phyloP scores from a whole-genome alignment of 2,329 filamentous ascomycete species.

The Pyrenophora seminiperda region DNA sequence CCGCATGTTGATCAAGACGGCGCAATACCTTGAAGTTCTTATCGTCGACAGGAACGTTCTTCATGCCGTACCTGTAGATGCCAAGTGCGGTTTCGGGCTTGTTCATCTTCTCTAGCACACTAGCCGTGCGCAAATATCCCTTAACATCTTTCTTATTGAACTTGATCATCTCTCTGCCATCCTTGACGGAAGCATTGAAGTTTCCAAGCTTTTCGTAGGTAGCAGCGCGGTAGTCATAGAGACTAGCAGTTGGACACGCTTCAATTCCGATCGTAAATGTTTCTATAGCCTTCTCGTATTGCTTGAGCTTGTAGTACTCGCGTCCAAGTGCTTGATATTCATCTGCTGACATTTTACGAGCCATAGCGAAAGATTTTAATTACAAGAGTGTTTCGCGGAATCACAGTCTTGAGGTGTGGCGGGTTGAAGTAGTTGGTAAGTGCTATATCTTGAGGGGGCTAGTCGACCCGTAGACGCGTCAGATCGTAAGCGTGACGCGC shows the following conservation, averaged over 20 bases:
- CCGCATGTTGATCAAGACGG: not conserved
- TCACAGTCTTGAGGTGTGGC: too few species aligned
- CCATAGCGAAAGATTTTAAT: slow-evolving; percentile 23
- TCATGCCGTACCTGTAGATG: slow-evolving; percentile 64
- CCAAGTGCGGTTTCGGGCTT: slow-evolving; percentile 60
- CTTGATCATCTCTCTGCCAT: slow-evolving; percentile 63
- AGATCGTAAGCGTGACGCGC: too few species aligned
- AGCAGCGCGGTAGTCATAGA: slow-evolving; percentile 62
- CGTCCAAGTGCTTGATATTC: slow-evolving; percentile 46
- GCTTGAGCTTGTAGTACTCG: slow-evolving; percentile 44
- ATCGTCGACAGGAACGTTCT: slow-evolving; percentile 52
- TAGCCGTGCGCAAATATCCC: slow-evolving; percentile 63
- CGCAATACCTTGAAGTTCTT: slow-evolving; percentile 38
- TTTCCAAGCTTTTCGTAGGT: slow-evolving; percentile 60
- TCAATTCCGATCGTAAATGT: slow-evolving; percentile 44
- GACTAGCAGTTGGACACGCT: slow-evolving; percentile 30
- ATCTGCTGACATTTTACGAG: slow-evolving; percentile 37
- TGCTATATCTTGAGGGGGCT: too few species aligned
- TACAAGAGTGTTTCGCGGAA: too few species aligned
- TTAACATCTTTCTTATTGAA: slow-evolving; percentile 57
- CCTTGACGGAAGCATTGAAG: slow-evolving; percentile 58
- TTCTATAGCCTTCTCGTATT: slow-evolving; percentile 43
- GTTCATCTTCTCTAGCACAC: slow-evolving; percentile 54
- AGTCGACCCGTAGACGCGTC: too few species aligned
- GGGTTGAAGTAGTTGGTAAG: too few species aligned